Percentiles rank a stretch among this genome's conserved stretches.
These are phyloP conservation scores for Prototheca cutis DNA, from an alignment of 163 green algal species.

Conservation along the genomic window DNA sequence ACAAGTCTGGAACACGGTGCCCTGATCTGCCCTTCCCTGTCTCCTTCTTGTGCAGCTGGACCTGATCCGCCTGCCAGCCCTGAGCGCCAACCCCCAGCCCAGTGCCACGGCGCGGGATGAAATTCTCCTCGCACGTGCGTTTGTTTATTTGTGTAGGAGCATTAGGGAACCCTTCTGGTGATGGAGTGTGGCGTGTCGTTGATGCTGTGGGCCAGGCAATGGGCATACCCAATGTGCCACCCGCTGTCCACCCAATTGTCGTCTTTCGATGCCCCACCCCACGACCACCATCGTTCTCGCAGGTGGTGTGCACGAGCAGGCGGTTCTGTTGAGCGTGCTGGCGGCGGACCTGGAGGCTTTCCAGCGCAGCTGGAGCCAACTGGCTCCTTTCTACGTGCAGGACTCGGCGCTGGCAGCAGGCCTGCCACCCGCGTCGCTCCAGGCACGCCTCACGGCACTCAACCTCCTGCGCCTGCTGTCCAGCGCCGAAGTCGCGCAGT, in stretches of 20 bases:
- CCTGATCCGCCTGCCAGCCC: slow-evolving; percentile 57
- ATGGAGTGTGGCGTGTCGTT: not conserved
- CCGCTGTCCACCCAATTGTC: no score
- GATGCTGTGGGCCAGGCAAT: not conserved
- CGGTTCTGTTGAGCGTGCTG: slow-evolving; percentile 56
- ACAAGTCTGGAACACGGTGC: not conserved
- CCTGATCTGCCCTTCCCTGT: not conserved
- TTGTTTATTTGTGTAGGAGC: not conserved
- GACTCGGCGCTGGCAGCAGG: not conserved
- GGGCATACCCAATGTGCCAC: not conserved
- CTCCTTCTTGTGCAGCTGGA: slow-evolving; percentile 45
- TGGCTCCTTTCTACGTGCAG: slow-evolving; percentile 74
- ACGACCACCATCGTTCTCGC: no score
- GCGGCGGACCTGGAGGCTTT: slow-evolving; percentile 72
- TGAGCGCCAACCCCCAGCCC: slow-evolving; percentile 49
- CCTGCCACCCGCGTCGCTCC: slow-evolving; percentile 49
- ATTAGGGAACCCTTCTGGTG: not conserved
- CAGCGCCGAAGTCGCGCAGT: slow-evolving; percentile 91
- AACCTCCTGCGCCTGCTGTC: slow-evolving; percentile 91
- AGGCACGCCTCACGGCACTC: slow-evolving; percentile 63
- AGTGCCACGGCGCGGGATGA: slow-evolving; percentile 57
- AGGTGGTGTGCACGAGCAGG: slow-evolving; percentile 70
- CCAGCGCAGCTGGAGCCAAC: slow-evolving; percentile 81
- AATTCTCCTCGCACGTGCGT: slow-evolving; percentile 60
- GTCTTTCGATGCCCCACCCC: no score